Base-by-base conservation (phyloP, 2,329 filamentous ascomycete species). In the Coniochaeta prunicola region DNA sequence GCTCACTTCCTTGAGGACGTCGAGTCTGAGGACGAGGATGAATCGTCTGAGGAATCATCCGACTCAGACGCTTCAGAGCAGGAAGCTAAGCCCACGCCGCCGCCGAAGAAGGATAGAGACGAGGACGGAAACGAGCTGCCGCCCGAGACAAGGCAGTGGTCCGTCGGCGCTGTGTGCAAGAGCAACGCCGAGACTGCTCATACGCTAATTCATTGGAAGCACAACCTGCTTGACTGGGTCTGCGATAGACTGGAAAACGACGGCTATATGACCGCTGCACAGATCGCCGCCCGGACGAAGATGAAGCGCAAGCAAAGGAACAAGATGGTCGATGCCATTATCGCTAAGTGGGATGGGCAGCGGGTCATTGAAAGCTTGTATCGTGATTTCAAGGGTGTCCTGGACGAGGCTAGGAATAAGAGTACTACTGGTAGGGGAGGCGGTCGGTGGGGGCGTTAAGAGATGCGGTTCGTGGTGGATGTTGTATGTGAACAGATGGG, bases 171-270 rank as follows among this genome's bases (percentile, higher is more conserved):
- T 13, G 69, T 72, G 13, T 79, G 76, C 68, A 69, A 71, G 64
- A 74, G 74, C 61, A 77, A 81, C 54, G 89, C 90, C 0, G 78
- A 85, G 63, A 86, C 86, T 40, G 87, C 88, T 0, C 90, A 93
- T 67, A 81, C 80, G 1, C 78, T 93, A 3, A 80, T 85, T 4
- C 90, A 94, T 72, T 92, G 90, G 90, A 87, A 87, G 59, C 83
- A 82, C 60, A 82, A 86, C 53, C 82, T 93, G n/a, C 87, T 89
- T 67, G 80, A 87, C 63, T 89, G 83, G 80, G 86, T 92, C 0
- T 77, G 88, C 26, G 78, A 80, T 30, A 83, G 82, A 57, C 81
- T 94, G 0, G 71, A 78, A 26, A 70, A 70, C 1, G 77, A 86
- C 60, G 85, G 84, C 0, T 80, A 87, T 62, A 77, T 88, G 62